A percentile compares a stretch with the other conserved stretches of the same genome.
These are phyloP conservation scores for Pythium brassicae DNA, from an alignment of 352 stramenopile species.

Conservation along the genomic window DNA sequence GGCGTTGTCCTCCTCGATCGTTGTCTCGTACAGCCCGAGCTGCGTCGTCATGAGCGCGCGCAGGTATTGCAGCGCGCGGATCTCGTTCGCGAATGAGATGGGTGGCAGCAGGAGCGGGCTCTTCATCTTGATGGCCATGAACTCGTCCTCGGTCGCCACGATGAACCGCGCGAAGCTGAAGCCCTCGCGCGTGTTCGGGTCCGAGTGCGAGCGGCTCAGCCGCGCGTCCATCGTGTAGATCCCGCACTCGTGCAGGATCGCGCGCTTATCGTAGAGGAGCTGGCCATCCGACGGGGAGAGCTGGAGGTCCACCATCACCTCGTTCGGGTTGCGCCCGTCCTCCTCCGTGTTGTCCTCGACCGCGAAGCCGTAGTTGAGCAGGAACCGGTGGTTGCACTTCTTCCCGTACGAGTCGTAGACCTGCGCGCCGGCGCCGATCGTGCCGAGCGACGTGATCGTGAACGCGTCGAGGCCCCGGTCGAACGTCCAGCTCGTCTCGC, in stretches of 20 bases:
- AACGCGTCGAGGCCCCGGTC: conserved; percentile 81
- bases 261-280: conserved; percentile 82
- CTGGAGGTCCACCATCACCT: conserved; percentile 90
- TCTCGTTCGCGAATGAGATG: conserved; percentile 85
- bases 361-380: conserved; percentile 99
- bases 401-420: conserved; percentile 99
- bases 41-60: conserved; percentile 77
- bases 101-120: conserved; percentile 73
- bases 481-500: conserved; percentile 96
- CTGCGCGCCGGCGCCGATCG: conserved; percentile 82
- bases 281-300: conserved; percentile 52
- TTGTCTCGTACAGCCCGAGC: conserved; percentile 77
- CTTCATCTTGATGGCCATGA: conserved; percentile 78
- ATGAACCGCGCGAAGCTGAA: conserved; percentile 85
- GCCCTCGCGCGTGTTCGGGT: conserved; percentile 81
- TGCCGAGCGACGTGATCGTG: conserved; percentile 86
- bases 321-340: conserved; percentile 98
- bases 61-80: conserved; percentile 70
- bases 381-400: conserved; percentile 99
- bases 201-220: conserved; percentile 79
- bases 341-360: conserved; percentile 98
- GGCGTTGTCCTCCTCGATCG: conserved; percentile 84
- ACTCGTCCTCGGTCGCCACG: conserved; percentile 80
- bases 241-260: conserved; percentile 81
- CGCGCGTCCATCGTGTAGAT: conserved; percentile 87